Base-by-base conservation (phyloP, 2,329 filamentous ascomycete species). In the Clathrospora elynae region DNA sequence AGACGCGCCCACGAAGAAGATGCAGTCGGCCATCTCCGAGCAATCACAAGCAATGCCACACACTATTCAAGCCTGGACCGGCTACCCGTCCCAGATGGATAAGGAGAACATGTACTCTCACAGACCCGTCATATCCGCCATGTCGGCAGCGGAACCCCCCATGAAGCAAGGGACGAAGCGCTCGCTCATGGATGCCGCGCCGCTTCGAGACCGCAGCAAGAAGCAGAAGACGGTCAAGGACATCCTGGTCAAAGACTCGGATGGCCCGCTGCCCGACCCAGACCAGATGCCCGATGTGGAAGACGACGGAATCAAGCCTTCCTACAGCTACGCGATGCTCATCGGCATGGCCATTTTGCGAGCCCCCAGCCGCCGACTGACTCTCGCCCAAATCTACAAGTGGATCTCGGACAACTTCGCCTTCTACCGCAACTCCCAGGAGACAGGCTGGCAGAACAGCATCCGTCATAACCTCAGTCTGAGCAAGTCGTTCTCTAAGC, bases 371-470 rank as follows among this genome's bases (percentile, higher is more conserved):
- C 85, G 90, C 47, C 86, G 88, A 37, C 78, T 97, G 50, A 97
- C 93, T 1, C 79, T 99, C 12, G 85, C 90, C 17, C 90, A 96
- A 70, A 99, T 99, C 58, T 99, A 97, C 79, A 96, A 95, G 67
- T 99, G 93, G 92, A 97, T 99, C 61, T 95, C 90, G n/a, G 89
- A 95, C 67, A 91, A 86, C 12, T 97, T 88, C 68, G 85, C 82
- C 4, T 96, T 92, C 72, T 99, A 97, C 53, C 67, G 67, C 75
- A 85, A 82, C 57, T 81, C 84, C 29, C 82, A 85, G 42, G 90
- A 96, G 61, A 84, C 88, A 8, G 92, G 93, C 51, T 99, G 93
- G 93, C 92, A 97, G 72, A 99, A 99, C 72, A 97, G 93, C 75
- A 99, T 99, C 68, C 87, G 93, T 22, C 93, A 99, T 72, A 99